phyloP scores from a whole-genome alignment of 1,139 yeast genomes.

The Hanseniaspora gamundiae region DNA sequence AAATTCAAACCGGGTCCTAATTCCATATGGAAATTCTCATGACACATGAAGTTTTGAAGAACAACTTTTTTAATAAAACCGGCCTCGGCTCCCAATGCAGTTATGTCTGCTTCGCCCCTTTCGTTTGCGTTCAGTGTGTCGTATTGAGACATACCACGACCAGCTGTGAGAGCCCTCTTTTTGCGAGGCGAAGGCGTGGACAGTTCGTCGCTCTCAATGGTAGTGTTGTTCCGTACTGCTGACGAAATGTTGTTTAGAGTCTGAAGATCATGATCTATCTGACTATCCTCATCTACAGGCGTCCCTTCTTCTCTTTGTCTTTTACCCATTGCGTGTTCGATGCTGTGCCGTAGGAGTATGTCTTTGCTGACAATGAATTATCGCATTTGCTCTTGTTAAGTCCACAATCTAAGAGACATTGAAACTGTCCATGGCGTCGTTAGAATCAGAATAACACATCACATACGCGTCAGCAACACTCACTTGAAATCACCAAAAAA shows the following conservation, averaged over 20 bases:
- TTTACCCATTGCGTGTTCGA: too few species aligned
- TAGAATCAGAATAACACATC: too few species aligned
- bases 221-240: background rate
- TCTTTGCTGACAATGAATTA: too few species aligned
- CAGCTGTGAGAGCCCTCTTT: background rate
- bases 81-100: constrained; percentile 8
- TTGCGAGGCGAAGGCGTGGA: background rate
- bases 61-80: constrained; percentile 41
- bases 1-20: constrained; percentile 83
- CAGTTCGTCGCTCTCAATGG: background rate
- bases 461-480: too few species aligned
- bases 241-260: background rate
- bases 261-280: background rate
- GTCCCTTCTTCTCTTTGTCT: background rate
- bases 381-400: too few species aligned
- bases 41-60: constrained; percentile 72
- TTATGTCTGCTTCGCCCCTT: background rate
- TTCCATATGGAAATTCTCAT: constrained; percentile 59
- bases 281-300: background rate
- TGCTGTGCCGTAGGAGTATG: too few species aligned
- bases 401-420: too few species aligned
- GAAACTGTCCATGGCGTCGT: too few species aligned
- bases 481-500: too few species aligned
- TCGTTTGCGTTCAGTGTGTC: background rate
- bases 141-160: background rate